Evolutionary conservation across 1,139 yeast genomes (phyloP).

Genomic region (Kluyveromyces marxianus): DNA sequence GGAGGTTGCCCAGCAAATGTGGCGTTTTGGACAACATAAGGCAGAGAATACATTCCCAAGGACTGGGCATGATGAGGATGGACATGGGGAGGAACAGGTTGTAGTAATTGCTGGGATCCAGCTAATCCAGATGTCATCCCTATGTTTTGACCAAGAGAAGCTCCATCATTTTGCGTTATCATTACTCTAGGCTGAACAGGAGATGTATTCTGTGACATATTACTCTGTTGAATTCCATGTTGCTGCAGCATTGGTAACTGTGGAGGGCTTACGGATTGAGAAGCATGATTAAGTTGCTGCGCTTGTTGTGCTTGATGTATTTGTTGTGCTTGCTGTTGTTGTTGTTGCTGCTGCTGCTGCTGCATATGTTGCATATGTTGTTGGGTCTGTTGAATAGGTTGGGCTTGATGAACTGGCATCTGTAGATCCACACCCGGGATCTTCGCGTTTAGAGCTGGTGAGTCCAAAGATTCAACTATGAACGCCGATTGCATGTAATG

Average conservation of each 20-base stretch:
- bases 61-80: conserved; percentile 2
- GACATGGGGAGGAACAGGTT: conserved; percentile 1
- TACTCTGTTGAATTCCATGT: not conserved
- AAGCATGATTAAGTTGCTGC: not conserved
- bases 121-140: not conserved
- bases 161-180: not conserved
- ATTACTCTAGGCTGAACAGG: not conserved
- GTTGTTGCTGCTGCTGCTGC: conserved; percentile 2
- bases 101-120: not conserved
- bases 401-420: not conserved
- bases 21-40: conserved; percentile 2
- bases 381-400: not conserved
- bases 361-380: not conserved
- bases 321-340: not conserved
- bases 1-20: not conserved
- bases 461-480: conserved; percentile 5
- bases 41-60: conserved; percentile 2
- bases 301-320: not conserved
- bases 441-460: conserved; percentile 4
- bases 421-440: conserved; percentile 4
- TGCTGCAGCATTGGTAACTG: conserved; percentile 2
- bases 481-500: conserved; percentile 11
- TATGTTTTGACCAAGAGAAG: not conserved
- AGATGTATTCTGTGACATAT: not conserved
- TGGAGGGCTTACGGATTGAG: not conserved